These are phyloP conservation scores for Amanita exitialis DNA, from an alignment of 768 basidiomycete genomes.

Conservation along the genomic window DNA sequence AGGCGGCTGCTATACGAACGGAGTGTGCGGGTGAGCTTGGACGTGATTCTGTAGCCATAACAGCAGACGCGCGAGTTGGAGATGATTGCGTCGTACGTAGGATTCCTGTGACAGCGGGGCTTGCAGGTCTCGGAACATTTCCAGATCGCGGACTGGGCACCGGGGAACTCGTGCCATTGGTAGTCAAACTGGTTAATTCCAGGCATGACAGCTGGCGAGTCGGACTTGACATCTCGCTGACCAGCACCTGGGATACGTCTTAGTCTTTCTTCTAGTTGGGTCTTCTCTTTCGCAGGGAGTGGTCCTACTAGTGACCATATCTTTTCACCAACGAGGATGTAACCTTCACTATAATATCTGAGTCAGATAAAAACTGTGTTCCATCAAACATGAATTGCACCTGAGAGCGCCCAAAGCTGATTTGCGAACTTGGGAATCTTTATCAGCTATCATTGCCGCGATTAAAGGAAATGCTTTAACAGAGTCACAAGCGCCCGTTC, in stretches of 20 bases:
- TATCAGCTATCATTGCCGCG: conserved; percentile 77
- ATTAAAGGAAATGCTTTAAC: conserved; percentile 69
- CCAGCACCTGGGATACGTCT: conserved; percentile 71
- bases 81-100: conserved; percentile 31
- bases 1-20: conserved; percentile 9
- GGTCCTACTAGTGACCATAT: conserved; percentile 73
- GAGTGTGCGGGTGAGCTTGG: conserved; percentile 35
- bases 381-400: conserved; percentile 27
- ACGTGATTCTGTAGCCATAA: conserved; percentile 20
- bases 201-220: conserved; percentile 28
- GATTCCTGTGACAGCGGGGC: conserved; percentile 20
- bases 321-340: conserved; percentile 75
- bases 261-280: conserved; percentile 83
- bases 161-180: conserved; percentile 9
- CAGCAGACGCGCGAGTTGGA: conserved; percentile 34
- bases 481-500: conserved; percentile 75
- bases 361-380: conserved; percentile 8
- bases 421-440: conserved; percentile 82
- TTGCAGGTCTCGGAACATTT: conserved; percentile 13
- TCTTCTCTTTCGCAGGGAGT: conserved; percentile 80
- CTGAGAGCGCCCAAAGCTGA: conserved; percentile 77
- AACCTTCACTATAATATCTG: conserved; percentile 52
- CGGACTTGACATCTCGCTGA: conserved; percentile 28
- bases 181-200: conserved; percentile 29
- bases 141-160: conserved; percentile 10